phyloP scores from a whole-genome alignment of 768 basidiomycete genomes.

The Xerocomus potaroensis region DNA sequence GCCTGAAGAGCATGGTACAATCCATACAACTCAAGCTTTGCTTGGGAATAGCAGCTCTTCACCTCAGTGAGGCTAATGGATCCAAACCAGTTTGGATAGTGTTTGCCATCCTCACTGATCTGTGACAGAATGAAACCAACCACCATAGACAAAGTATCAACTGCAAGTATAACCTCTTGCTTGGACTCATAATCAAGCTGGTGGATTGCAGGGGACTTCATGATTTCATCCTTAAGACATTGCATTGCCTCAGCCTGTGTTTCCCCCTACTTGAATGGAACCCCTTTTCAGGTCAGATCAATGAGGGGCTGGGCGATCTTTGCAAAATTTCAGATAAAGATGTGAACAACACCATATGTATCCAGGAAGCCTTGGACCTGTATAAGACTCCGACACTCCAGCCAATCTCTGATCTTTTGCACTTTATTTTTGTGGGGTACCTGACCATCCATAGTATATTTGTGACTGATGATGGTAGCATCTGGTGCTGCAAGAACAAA shows the following conservation, averaged over 20 bases:
- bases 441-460: slow-evolving; percentile 33
- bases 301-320: background rate
- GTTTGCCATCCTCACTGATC: background rate
- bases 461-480: slow-evolving; percentile 35
- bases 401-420: slow-evolving; percentile 32
- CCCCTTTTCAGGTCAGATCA: background rate
- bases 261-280: background rate
- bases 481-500: slow-evolving; percentile 25
- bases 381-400: slow-evolving; percentile 10
- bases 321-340: background rate
- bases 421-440: slow-evolving; percentile 25
- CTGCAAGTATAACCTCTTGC: slow-evolving; percentile 1
- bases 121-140: slow-evolving; percentile 32
- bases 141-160: slow-evolving; percentile 29
- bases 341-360: background rate
- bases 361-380: slow-evolving; percentile 1
- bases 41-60: slow-evolving; percentile 12
- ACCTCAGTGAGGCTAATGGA: slow-evolving; percentile 35
- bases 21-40: slow-evolving; percentile 26
- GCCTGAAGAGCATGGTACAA: background rate
- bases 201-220: slow-evolving; percentile 5
- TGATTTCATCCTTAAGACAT: slow-evolving; percentile 9
- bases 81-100: slow-evolving; percentile 31
- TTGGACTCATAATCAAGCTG: background rate
- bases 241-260: background rate